These are phyloP conservation scores for Aquilaria agallochum DNA, from an alignment of 441 rosid genomes.

Conservation along the genomic window DNA sequence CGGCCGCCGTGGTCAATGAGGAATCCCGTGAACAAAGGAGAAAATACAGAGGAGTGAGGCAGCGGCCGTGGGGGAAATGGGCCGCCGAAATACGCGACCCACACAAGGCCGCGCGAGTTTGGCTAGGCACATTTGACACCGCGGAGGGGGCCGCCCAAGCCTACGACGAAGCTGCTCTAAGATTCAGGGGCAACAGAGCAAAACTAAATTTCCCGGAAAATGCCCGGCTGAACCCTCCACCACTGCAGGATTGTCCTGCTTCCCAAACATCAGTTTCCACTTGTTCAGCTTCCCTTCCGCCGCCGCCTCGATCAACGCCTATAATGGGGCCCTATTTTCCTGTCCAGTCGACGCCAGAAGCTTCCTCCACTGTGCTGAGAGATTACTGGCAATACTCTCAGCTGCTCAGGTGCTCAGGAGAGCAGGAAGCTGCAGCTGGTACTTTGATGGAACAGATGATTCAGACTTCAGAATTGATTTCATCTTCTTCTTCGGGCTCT, in stretches of 20 bases:
- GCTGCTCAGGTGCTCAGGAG: constrained; percentile 31
- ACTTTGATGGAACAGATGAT: constrained; percentile 29
- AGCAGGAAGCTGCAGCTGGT: constrained; percentile 15
- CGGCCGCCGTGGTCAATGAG: constrained; percentile 20
- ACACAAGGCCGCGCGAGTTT: constrained; percentile 75
- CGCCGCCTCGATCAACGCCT: constrained; percentile 8
- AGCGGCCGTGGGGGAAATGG: constrained; percentile 91
- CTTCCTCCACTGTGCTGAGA: constrained; percentile 7
- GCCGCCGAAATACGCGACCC: constrained; percentile 86
- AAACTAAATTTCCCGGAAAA: constrained; percentile 77
- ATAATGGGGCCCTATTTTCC: constrained; percentile 7
- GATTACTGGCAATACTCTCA: constrained; percentile 43
- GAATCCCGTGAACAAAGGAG: constrained; percentile 43
- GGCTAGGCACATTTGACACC: constrained; percentile 88
- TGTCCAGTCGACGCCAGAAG: not conserved
- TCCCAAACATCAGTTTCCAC: constrained; percentile 18
- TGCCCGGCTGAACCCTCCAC: constrained; percentile 27
- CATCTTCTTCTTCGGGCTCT: constrained; percentile 19
- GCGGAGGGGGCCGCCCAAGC: constrained; percentile 91
- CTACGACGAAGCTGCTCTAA: constrained; percentile 76
- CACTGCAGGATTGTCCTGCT: constrained; percentile 21
- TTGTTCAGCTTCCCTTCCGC: constrained; percentile 15
- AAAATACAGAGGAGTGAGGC: constrained; percentile 82
- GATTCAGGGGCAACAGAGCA: constrained; percentile 77
- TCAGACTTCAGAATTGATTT: constrained; percentile 10